A percentile compares a stretch with the other conserved stretches of the same genome.
These are phyloP conservation scores for Metschnikowia shivogae DNA, from an alignment of 805 yeast genomes.

Conservation along the genomic window DNA sequence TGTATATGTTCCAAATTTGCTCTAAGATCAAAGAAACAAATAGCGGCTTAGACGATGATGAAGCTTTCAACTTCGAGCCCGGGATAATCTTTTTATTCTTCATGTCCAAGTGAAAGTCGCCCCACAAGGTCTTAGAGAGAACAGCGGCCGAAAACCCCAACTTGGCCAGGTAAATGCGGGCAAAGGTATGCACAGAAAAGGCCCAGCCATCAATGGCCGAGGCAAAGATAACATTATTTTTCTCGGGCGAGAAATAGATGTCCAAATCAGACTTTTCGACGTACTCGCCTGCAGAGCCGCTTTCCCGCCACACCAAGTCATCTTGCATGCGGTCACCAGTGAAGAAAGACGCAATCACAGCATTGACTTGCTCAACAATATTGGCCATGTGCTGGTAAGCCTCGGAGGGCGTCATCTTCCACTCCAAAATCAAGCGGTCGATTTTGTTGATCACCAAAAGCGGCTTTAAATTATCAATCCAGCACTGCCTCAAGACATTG, in stretches of 20 bases:
- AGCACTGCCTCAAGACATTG: slow-evolving; percentile 89
- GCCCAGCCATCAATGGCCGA: slow-evolving; percentile 98
- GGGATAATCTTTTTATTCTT: slow-evolving; percentile 80
- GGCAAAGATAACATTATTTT: slow-evolving; percentile 86
- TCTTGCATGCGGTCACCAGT: slow-evolving; percentile 92
- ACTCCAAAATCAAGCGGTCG: slow-evolving; percentile 78
- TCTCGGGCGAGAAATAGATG: slow-evolving; percentile 80
- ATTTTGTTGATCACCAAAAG: slow-evolving; percentile 85
- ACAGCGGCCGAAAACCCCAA: slow-evolving; percentile 78
- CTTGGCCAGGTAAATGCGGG: slow-evolving; percentile 78
- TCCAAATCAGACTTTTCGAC: slow-evolving; percentile 77
- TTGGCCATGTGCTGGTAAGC: slow-evolving; percentile 78
- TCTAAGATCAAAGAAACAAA: slow-evolving; percentile 86
- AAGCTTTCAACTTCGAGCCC: slow-evolving; percentile 58
- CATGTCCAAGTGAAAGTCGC: slow-evolving; percentile 85
- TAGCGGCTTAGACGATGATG: slow-evolving; percentile 58
- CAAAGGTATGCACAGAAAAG: slow-evolving; percentile 82
- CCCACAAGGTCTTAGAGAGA: slow-evolving; percentile 89
- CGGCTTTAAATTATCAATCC: slow-evolving; percentile 90
- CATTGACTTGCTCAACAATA: slow-evolving; percentile 88
- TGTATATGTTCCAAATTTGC: slow-evolving; percentile 88
- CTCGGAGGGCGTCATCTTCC: slow-evolving; percentile 76
- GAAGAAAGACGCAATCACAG: slow-evolving; percentile 87
- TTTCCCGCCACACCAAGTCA: slow-evolving; percentile 72
- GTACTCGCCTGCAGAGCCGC: slow-evolving; percentile 51